These are phyloP conservation scores for Fusarium liriodendri DNA, from an alignment of 2,329 filamentous ascomycete genomes.

Conservation along the genomic window DNA sequence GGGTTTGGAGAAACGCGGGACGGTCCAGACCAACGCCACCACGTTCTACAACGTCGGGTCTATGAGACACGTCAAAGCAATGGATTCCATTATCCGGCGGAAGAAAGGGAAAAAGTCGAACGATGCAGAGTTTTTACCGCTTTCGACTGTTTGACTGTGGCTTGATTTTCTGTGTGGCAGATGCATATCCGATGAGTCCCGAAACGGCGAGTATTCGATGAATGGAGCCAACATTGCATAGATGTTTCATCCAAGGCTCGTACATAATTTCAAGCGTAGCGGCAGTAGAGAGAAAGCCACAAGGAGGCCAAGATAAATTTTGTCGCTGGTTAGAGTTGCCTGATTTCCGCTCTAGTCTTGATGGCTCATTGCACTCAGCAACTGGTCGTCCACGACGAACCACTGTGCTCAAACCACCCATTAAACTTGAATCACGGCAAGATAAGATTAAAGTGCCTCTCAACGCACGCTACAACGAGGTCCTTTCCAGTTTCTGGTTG, in stretches of 20 bases:
- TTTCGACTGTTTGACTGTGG: neutral
- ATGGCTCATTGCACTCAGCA: neutral
- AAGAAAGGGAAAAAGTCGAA: neutral
- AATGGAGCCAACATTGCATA: neutral
- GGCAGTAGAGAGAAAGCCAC: neutral
- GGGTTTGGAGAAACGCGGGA: neutral
- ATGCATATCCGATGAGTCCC: neutral
- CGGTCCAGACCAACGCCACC: constrained; percentile 23
- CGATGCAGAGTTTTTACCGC: neutral
- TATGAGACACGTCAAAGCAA: neutral
- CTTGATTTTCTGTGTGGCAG: neutral
- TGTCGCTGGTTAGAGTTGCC: neutral
- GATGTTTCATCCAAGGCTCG: neutral
- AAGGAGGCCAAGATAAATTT: neutral
- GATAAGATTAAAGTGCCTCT: neutral
- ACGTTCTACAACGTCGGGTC: constrained; percentile 3
- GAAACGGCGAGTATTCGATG: neutral
- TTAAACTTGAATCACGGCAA: neutral
- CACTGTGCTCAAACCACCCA: neutral
- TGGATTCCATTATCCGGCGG: constrained; percentile 7
- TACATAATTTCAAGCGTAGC: neutral
- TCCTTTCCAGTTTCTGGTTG: neutral
- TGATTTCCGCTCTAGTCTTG: neutral
- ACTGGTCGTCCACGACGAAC: neutral
- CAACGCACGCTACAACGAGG: neutral